Evolutionary conservation across 2,329 filamentous ascomycete genomes (phyloP), one percentile per base, ranked within the genome.

Genomic region (Colletotrichum sp.): DNA sequence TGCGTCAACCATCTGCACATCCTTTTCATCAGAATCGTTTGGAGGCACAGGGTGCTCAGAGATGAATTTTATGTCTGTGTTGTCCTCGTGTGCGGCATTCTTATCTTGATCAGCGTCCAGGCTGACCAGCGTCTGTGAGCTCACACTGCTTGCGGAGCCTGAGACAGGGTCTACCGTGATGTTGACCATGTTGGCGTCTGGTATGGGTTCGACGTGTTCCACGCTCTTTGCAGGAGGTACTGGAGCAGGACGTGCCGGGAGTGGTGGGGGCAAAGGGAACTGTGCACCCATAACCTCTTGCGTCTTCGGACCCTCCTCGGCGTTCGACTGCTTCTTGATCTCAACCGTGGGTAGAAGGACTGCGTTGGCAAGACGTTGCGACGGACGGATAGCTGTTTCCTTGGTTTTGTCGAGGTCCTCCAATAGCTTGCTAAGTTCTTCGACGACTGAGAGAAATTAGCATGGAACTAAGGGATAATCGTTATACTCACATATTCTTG

Each of bases 311-410:
- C 67, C 55, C 18, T 36, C 62, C 21, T 54, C 58, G 16, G 62
- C 51, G 18, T 51, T 34, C 13, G 64, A 67, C 15, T 58, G 33
- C 9, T 70, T 47, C 36, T 67, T 36, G 29, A 71, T 51, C 31
- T 74, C 58, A 21, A 65, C 57, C n/a, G 67, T 87, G 5, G 87
- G 87, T 3, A 94, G 90, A 27, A 98, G 87, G 1, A 95, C 95
- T 51, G 96, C 90, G 64, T 95, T 93, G 31, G 95, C 95, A 38
- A 98, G 88, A 76, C 95, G 91, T 77, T 93, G 92, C 5, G 92
- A 92, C 3, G 95, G 95, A 57, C 88, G 90, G 34, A 96, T 91
- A 18, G 89, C 92, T 13, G 87, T 84, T 54, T 88, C 86, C 6
- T 90, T 85, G 2, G 93, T 92, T 2, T 87, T 89, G 73, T 93